Base-by-base conservation (phyloP, 441 rosid species). In the Aquilaria agallochum region DNA sequence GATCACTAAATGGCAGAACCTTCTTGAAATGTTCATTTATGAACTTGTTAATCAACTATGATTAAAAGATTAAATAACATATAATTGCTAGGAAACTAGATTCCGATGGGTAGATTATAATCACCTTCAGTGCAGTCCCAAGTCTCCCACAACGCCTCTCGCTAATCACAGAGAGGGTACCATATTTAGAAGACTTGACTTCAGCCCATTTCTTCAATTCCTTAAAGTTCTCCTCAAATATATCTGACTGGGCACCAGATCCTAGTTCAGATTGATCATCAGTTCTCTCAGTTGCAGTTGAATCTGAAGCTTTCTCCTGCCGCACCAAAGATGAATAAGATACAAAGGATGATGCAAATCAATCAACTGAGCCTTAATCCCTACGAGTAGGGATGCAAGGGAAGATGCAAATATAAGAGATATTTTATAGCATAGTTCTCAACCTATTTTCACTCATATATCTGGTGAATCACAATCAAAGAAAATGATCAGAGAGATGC, bases 191-290 rank as follows among this genome's bases (percentile, higher is more conserved):
- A 58, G 98, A 85, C 81, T 84, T 95, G 53, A 82, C 76, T 55
- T 90, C 92, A 9, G 84, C 97, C 99, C 99, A 95, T 82, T 90
- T 92, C 60, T 70, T 78, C 68, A 95, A 72, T 74, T 92, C 97
- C 65, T 74, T 90, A 70, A 76, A 83, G 78, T 80, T 89, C 60
- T 95, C 92, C 76, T 89, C 95, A 48, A 95, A 95, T 33, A 53
- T 50, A 74, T 89, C 94, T 50, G 76, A 74, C 65, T 75, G 68
- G 53, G 66, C 31, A 62, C 76, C 73, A 57, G 81, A 67, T 36
- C 56, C 79, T 56, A 68, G 72, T 64, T 64, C 68, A 49, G 77
- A 57, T 56, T 63, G 75, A 48, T 72, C 78, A 31, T 64, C 62
- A 8, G 74, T 52, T 36, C 67, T 80, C 57, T 83, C 90, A 32